Base-by-base conservation (phyloP, 352 stramenopile species). In the Phytophthora sp. region DNA sequence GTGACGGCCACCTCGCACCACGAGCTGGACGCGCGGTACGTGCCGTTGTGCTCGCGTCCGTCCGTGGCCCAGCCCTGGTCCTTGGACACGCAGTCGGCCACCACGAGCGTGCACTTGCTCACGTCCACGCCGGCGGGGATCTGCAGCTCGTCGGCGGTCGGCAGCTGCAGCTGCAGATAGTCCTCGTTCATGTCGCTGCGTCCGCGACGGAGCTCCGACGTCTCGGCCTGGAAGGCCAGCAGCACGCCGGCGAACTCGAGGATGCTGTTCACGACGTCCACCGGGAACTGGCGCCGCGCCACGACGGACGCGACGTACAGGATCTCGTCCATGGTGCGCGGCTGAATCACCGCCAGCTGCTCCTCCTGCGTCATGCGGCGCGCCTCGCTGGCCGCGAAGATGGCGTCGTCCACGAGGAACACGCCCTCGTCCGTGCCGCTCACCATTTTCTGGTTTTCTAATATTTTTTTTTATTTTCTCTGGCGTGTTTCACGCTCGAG, bases 31-130 rank as follows among this genome's bases (percentile, higher is more conserved):
- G 30, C 54, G 2, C 65, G 42, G 52, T 94, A 94, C 17, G 82
- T 90, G 11, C 74, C 69, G 18, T 91, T 84, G 28, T 80, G 51
- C 56, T 77, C 69, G 7, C 42, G 48, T n/a, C 63, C 62, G 23
- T 74, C 60, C 3, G 60, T 78, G 13, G 84, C 82, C 84, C 84
- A 94, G 12, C 82, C 84, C 50, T 94, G 84, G 46, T 94, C 84
- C 31, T 85, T 82, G 2, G 84, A 92, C 34, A 63, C 61, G 38
- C 74, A 88, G 38, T 93, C 80, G 12, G 70, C 76, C 6, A 82
- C 72, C 24, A 90, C 17, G 18, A 79, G 54, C 10, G 66, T 53
- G 32, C 82, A 90, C 15, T 68, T 64, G 24, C 56, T 71, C 21
- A 76, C 42, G 15, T 65, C 38, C 10, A 90, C 60, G n/a, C 82